Conservation (phyloP, 2,329 filamentous ascomycete species). For the Westerdykella sp. region DNA sequence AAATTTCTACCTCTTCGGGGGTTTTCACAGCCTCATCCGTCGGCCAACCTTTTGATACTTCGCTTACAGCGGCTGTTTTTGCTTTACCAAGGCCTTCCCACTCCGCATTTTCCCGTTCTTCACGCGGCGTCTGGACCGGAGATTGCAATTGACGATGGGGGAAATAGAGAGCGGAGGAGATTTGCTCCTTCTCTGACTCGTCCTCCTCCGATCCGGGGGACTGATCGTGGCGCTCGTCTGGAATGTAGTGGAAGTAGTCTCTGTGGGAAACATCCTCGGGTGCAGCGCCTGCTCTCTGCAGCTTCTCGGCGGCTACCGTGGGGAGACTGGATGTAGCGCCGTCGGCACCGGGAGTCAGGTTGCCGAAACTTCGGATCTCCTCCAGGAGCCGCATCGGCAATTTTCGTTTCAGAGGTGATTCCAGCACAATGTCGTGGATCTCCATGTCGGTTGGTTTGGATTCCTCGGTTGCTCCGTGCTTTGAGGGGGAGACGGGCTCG, state of each 20-base stretch:
- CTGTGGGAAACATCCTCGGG: constrained; percentile 12
- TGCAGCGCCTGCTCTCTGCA: constrained; percentile 18
- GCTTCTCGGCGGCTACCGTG: constrained; percentile 30
- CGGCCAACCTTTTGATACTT: constrained; percentile 22
- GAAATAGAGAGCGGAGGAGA: constrained; percentile 77
- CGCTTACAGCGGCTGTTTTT: constrained; percentile 17
- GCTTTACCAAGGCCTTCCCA: constrained; percentile 20
- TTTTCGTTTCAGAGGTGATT: constrained; percentile 10
- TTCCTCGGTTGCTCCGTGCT: neutral
- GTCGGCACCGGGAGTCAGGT: constrained; percentile 44
- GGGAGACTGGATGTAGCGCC: constrained; percentile 44
- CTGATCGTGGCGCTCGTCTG: constrained; percentile 15
- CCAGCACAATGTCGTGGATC: constrained; percentile 3
- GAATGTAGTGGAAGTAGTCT: constrained; percentile 26
- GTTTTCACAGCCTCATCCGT: constrained; percentile 27
- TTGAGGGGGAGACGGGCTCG: constrained; percentile 5
- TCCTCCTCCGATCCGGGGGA: constrained; percentile 45
- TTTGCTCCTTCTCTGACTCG: constrained; percentile 75
- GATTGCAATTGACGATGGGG: constrained; percentile 59
- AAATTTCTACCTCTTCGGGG: constrained; percentile 55
- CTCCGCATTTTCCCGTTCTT: constrained; percentile 22
- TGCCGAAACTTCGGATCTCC: constrained; percentile 52
- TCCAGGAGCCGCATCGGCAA: constrained; percentile 49
- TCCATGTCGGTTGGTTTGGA: neutral
- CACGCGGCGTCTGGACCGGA: constrained; percentile 31